Evolutionary conservation across 192 early-diverging fungal species (phyloP), one percentile per base, ranked within the genome.

Genomic region (Backusella macrospora): DNA sequence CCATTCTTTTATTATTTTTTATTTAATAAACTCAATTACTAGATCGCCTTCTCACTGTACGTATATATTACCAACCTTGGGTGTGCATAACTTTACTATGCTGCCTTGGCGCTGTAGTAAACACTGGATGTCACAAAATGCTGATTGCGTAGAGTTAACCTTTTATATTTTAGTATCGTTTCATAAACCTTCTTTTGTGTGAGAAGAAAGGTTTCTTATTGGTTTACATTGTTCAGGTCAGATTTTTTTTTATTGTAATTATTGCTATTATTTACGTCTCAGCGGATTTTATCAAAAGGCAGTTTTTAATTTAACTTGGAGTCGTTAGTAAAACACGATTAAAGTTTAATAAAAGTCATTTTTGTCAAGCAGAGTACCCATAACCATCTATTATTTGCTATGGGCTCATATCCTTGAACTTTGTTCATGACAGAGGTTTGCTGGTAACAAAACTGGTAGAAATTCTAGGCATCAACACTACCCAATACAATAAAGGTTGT

Each of bases 281-380:
- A 52, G 49, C 16, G 8, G 49, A 52, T 52, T 34, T 34, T 8
- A 23, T 18, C 16, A 52, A 52, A 52, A 52, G 48, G 48, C 16
- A 52, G 48, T 21, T 52, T 34, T 52, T 52, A 52, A 52, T 52
- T 52, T 52, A 52, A 52, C 16, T 52, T 52, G 48, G 42, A 43
- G 42, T 43, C 42, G 7, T 52, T 52, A 8, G 18, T 7, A 52
- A 21, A 52, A 34, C 29, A 34, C 5, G 49, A 52, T 18, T 52
- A 52, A 21, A 52, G 49, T 52, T 52, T 52, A 52, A 52, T 52
- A 52, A 34, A 34, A 34, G 2, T 34, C 29, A 34, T 34, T 34
- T 34, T 34, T 34, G 29, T 34, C 29, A n/a, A n/a, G n/a, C n/a
- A n/a, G n/a, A n/a, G n/a, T n/a, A n/a, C n/a, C n/a, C 2, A 2